phyloP scores from a whole-genome alignment of 208 protist species.

The Leishmania lainsoni region DNA sequence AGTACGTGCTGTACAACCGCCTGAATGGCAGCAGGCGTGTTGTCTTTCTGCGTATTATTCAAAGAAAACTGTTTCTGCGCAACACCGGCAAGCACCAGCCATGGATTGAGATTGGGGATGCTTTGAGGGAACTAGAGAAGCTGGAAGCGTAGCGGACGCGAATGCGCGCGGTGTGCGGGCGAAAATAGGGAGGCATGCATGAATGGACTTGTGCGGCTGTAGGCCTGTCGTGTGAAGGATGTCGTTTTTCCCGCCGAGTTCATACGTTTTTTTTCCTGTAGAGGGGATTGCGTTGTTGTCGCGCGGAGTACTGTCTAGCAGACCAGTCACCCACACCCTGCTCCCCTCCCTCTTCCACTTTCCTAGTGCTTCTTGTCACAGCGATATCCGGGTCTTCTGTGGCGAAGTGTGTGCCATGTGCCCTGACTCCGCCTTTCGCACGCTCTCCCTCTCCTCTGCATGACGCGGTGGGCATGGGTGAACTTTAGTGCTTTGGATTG shows the following conservation, averaged over 20 bases:
- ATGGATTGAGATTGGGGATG: conserved; percentile 24
- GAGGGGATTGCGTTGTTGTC: not conserved
- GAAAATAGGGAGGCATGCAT: not conserved
- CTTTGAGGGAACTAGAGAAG: conserved; percentile 13
- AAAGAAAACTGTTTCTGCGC: conserved; percentile 54
- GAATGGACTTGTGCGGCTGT: not conserved
- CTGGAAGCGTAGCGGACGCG: not conserved
- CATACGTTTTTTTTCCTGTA: not conserved
- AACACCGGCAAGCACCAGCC: conserved; percentile 26
- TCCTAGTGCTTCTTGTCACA: not conserved
- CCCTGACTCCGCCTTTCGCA: too few relatives aligned
- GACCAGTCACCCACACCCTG: not conserved
- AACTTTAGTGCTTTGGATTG: not conserved
- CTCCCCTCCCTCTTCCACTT: not conserved
- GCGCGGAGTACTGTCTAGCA: not conserved
- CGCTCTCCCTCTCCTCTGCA: not conserved
- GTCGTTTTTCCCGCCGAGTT: not conserved
- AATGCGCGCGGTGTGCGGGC: not conserved
- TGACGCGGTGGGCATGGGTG: not conserved
- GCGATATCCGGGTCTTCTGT: too few relatives aligned
- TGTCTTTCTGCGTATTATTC: conserved; percentile 63
- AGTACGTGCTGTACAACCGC: conserved; percentile 77
- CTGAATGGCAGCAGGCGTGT: conserved; percentile 37
- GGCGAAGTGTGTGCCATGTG: too few relatives aligned
- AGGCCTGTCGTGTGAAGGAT: not conserved